Percentiles rank a stretch among this genome's conserved stretches.
Conservation (phyloP, 495 filamentous ascomycete species). For the Aspergillus biplanus region DNA sequence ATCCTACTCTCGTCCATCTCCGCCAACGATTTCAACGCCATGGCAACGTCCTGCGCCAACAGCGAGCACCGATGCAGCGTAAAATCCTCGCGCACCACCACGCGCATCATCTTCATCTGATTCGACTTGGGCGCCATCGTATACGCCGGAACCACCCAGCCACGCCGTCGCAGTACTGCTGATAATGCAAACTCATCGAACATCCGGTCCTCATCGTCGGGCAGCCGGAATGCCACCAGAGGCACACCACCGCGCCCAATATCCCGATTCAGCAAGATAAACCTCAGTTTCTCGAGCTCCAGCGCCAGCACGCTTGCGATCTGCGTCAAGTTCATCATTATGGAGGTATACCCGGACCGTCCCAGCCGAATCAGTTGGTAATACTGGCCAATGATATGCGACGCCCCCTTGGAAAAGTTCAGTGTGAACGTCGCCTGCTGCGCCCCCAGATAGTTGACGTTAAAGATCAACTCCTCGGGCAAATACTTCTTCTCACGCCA, state of each 20-base stretch:
- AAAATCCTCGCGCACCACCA: conserved; percentile 91
- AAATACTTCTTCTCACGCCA: conserved; percentile 85
- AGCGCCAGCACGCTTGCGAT: conserved; percentile 79
- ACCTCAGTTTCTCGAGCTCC: conserved; percentile 70
- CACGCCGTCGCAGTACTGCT: conserved; percentile 78
- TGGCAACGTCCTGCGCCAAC: conserved; percentile 72
- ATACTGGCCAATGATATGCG: conserved; percentile 93
- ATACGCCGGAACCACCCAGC: conserved; percentile 92
- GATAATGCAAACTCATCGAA: conserved; percentile 85
- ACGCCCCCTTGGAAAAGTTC: conserved; percentile 92
- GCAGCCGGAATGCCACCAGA: conserved; percentile 81
- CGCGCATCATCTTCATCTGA: conserved; percentile 79
- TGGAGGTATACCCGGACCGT: conserved; percentile 81
- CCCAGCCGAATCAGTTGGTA: conserved; percentile 93
- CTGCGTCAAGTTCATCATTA: conserved; percentile 86
- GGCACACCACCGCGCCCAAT: conserved; percentile 71
- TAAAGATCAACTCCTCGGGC: conserved; percentile 90
- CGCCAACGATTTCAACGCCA: conserved; percentile 65
- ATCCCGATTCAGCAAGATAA: conserved; percentile 81
- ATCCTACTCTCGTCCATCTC: conserved; percentile 69
- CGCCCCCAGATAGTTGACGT: conserved; percentile 95
- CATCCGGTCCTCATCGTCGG: conserved; percentile 57
- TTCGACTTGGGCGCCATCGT: conserved; percentile 89
- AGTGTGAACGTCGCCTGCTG: conserved; percentile 97
- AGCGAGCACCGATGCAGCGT: conserved; percentile 72